Evolutionary conservation across 805 yeast genomes (phyloP).

Genomic region (Kodamaea fukazawae): DNA sequence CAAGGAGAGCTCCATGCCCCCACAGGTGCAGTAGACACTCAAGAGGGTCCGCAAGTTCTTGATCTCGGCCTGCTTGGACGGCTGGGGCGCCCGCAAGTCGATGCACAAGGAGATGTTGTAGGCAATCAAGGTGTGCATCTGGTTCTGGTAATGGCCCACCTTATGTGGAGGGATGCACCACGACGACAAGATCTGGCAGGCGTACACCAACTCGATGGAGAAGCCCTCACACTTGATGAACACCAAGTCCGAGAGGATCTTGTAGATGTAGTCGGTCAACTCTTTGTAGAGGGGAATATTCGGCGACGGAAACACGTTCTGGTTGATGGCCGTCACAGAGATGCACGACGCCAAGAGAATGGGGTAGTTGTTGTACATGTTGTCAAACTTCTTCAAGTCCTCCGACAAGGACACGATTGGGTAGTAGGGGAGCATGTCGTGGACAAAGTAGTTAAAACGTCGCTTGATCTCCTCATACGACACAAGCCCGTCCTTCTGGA

Average conservation of each 20-base stretch:
- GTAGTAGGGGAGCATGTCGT: slow-evolving; percentile 44
- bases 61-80: slow-evolving; percentile 22
- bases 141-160: slow-evolving; percentile 53
- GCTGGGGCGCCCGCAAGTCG: slow-evolving; percentile 38
- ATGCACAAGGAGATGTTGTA: slow-evolving; percentile 46
- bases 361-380: slow-evolving; percentile 42
- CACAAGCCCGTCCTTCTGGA: too few relatives aligned
- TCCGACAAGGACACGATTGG: slow-evolving; percentile 47
- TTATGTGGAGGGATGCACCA: slow-evolving; percentile 55
- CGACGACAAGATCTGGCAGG: slow-evolving; percentile 44
- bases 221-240: slow-evolving; percentile 43
- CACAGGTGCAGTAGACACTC: slow-evolving; percentile 51
- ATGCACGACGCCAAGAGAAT: slow-evolving; percentile 42
- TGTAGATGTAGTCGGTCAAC: slow-evolving; percentile 44
- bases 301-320: slow-evolving; percentile 18
- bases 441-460: slow-evolving; percentile 34
- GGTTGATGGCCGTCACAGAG: slow-evolving; percentile 47
- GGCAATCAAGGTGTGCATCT: slow-evolving; percentile 46
- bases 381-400: slow-evolving; percentile 34
- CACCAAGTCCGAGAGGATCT: slow-evolving; percentile 42
- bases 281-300: slow-evolving; percentile 40
- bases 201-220: slow-evolving; percentile 39
- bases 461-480: slow-evolving; percentile 27
- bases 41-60: slow-evolving; percentile 41
- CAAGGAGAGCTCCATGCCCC: slow-evolving; percentile 48